Percentiles rank a stretch among this genome's conserved stretches.
Conservation (phyloP, 306 rosid species). For the Gynostemma pentaphyllum region DNA sequence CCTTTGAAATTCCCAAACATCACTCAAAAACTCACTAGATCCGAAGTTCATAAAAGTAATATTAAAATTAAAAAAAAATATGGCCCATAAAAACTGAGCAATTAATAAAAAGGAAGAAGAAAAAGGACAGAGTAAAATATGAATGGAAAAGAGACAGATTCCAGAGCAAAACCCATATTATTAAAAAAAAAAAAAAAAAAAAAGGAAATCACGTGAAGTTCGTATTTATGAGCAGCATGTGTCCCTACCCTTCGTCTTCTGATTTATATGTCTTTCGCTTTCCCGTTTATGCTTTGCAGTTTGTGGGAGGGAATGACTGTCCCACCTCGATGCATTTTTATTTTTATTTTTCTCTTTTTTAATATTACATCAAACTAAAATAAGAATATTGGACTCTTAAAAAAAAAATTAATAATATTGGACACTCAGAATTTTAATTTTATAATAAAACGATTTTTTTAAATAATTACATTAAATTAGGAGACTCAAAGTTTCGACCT, state of each 20-base stretch:
- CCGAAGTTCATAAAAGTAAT: not conserved
- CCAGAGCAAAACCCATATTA: not conserved
- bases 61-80: too few relatives aligned
- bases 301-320: not conserved
- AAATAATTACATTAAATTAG: too few relatives aligned
- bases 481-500: too few relatives aligned
- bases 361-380: too few relatives aligned
- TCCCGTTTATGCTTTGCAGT: not conserved
- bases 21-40: not conserved
- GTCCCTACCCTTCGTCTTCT: conserved; percentile 8
- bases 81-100: not conserved
- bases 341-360: not conserved
- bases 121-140: not conserved
- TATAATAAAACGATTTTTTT: too few relatives aligned
- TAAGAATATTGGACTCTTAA: too few relatives aligned
- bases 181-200: not conserved
- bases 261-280: not conserved
- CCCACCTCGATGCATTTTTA: not conserved
- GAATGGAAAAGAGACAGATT: not conserved
- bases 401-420: too few relatives aligned
- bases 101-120: not conserved
- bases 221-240: not conserved
- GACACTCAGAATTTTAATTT: too few relatives aligned
- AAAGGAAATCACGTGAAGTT: conserved; percentile 3
- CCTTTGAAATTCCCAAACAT: not conserved